Conservation (phyloP, 257 asterid genomes). For the Avicennia marina region DNA sequence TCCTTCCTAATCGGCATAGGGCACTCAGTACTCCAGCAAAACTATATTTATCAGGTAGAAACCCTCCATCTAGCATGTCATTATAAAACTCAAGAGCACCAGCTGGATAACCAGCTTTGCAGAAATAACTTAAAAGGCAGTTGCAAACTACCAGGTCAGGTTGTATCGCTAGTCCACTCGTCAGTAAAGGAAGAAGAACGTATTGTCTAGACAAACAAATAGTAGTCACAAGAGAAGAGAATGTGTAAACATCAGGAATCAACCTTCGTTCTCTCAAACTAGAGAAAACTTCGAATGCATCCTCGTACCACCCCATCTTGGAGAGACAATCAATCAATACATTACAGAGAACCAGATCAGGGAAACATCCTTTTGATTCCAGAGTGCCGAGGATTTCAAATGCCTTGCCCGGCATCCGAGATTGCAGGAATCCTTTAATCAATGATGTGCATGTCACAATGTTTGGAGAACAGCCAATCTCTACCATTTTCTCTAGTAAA, state of each 20-base stretch:
- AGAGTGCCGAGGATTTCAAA: constrained; percentile 41
- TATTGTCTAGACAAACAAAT: constrained; percentile 53
- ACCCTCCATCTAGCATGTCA: constrained; percentile 66
- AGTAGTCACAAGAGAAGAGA: constrained; percentile 49
- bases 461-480: constrained; percentile 55
- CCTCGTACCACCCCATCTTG: constrained; percentile 59
- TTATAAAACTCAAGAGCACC: constrained; percentile 64
- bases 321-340: constrained; percentile 66
- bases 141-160: constrained; percentile 81
- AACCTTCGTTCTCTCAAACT: constrained; percentile 46
- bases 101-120: constrained; percentile 59
- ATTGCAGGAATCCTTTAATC: constrained; percentile 59
- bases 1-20: constrained; percentile 50
- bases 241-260: constrained; percentile 68
- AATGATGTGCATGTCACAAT: constrained; percentile 62
- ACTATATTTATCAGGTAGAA: constrained; percentile 64
- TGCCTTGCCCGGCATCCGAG: constrained; percentile 46
- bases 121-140: constrained; percentile 56
- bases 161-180: constrained; percentile 50
- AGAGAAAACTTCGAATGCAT: constrained; percentile 54
- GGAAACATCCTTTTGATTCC: constrained; percentile 51
- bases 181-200: constrained; percentile 53
- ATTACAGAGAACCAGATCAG: constrained; percentile 68
- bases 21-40: constrained; percentile 57
- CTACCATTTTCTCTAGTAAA: constrained; percentile 54